Evolutionary conservation across 345 rosid genomes (phyloP), one percentile per base, ranked within the genome.

Genomic region (Eutrema yunnanense): DNA sequence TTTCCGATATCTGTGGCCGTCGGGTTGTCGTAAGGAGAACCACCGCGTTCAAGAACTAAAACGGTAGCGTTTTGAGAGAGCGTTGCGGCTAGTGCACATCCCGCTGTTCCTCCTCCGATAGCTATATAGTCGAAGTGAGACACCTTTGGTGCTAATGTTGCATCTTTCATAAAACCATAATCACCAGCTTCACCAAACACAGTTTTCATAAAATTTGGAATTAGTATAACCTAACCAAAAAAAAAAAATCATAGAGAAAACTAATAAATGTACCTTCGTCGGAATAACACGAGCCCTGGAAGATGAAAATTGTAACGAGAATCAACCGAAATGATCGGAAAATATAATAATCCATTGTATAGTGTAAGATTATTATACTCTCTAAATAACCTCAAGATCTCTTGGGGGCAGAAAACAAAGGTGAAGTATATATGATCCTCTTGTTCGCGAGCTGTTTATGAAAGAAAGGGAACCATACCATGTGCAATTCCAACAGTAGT

Each of bases 41-140:
- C 79, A 3, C 79, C 97, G 44, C 93, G 81, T 80, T 89, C 93
- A 0, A 91, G 88, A 11, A 89, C 68, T 54, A 91, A 52, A 67
- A 91, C 90, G 43, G 59, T 62, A 0, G 91, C 91, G 14, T 78
- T 79, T 63, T 48, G 48, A 0, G 96, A 87, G 0, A 86, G 89
- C 9, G 97, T 87, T 42, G 96, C 93, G 0, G 96, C 91, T 27
- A 91, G 30, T 6, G 97, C 81, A 59, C 93, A 91, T 2, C 96
- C 97, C 0, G 91, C 63, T 5, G 97, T 80, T 63, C 93, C 96
- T 22, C 97, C 96, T 3, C 96, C 97, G 51, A 91, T 70, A 46
- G 87, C 40, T 37, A 91, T 85, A 79, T 91, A 91, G 81, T 91
- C 90, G 19, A 77, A 78, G 69, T 48, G 63, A 4, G 76, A 61